Base-by-base conservation (phyloP, 1,284 basidiomycete species). In the Austroboletus novae-zelandiae region DNA sequence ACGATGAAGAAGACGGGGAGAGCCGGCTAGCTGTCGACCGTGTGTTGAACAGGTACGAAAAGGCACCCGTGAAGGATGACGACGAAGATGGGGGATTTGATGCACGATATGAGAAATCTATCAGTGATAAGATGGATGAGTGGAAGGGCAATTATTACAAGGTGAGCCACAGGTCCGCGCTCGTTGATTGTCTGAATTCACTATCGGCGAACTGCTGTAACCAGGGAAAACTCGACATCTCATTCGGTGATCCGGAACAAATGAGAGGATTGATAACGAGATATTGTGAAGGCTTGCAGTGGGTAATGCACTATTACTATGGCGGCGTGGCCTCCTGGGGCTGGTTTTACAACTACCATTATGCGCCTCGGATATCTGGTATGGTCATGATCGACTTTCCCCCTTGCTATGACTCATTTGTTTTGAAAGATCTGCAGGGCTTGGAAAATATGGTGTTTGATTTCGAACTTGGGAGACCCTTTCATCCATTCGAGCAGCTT, bases 221-320 rank as follows among this genome's bases (percentile, higher is more conserved):
- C 32, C 41, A 93, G 88, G 85, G 81, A 27, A 98, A 98, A 72
- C 71, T 98, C 48, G 83, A 87, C 52, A 86, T 97, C 57, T 83
- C 84, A 23, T 90, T 81, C 57, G 78, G 88, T 57, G 69, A 89
- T 58, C 79, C 81, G 3, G 74, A 85, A 60, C 75, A 82, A 48
- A 81, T 94, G 75, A 74, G 76, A 45, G 77, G 79, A 43, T 73
- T 98, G 47, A 75, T 83, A 10, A 93, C 79, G 62, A 81, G 85
- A 54, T 99, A 98, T 69, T 81, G 94, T 35, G 94, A 99, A 68
- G 97, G 96, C 1, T 73, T 99, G 54, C 97, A 99, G 67, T 99
- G 96, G 97, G 94, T 99, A 30, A 89, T 99, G 84, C 90, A 94
- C 68, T 99, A 99, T 71, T 99, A 99, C 70, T 98, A 98, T 72